These are phyloP conservation scores for Echria macrotheca DNA, from an alignment of 495 filamentous ascomycete genomes.

Conservation along the genomic window DNA sequence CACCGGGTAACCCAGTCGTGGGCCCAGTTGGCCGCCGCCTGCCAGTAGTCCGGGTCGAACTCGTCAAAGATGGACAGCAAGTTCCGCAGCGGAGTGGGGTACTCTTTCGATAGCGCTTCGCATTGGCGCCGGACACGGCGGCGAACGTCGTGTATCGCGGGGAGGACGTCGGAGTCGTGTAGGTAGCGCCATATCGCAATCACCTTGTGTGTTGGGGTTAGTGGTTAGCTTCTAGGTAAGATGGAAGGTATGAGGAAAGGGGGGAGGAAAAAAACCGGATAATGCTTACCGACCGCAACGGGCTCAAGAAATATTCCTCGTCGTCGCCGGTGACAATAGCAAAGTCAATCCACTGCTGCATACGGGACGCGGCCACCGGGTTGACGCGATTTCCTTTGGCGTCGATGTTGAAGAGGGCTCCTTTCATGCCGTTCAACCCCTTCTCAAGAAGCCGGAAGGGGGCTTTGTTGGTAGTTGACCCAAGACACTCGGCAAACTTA, in stretches of 20 bases:
- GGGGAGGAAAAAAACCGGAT: too few relatives aligned
- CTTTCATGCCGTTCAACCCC: constrained; percentile 2
- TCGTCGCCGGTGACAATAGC: not conserved
- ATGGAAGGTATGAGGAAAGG: too few relatives aligned
- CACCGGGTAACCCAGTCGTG: not conserved
- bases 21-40: constrained; percentile 1
- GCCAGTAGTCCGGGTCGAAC: constrained; percentile 7
- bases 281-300: not conserved
- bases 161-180: not conserved
- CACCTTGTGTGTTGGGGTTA: not conserved
- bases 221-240: not conserved
- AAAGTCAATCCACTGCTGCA: not conserved
- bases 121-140: not conserved
- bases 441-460: constrained; percentile 3
- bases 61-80: constrained; percentile 3
- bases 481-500: not conserved
- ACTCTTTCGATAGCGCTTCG: too few relatives aligned
- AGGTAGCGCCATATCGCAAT: not conserved
- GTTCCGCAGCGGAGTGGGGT: too few relatives aligned
- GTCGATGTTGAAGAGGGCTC: not conserved
- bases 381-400: not conserved
- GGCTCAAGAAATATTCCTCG: constrained; percentile 4
- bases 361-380: not conserved
- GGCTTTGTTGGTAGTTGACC: not conserved
- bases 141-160: constrained; percentile 4